Base-by-base conservation (phyloP, 2,329 filamentous ascomycete species). In the Fusarium sp. region DNA sequence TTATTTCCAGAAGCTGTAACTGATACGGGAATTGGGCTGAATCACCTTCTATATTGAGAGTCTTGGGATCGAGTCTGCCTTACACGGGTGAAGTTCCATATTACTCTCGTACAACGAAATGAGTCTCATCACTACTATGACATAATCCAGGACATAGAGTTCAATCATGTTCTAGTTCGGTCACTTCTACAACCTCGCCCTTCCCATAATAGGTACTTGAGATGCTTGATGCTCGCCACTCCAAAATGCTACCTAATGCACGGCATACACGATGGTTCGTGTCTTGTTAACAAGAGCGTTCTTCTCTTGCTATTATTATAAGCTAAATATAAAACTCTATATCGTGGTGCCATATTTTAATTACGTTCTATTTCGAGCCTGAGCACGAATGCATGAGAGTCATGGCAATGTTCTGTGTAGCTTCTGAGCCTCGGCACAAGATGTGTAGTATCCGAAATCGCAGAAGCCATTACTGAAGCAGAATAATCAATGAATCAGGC, bases 1-100 rank as follows among this genome's bases (percentile, higher is more conserved):
- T 40, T 55, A 45, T 65, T 65, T 34, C 56, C 56, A 50, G 47
- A 24, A 26, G 26, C 24, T 7, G 32, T 39, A 20, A 14, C 46
- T 46, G 44, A 44, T 42, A 32, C 23, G 40, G 51, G 36, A 36
- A 32, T 23, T 46, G n/a, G 12, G 36, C 45, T 54, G 17, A 45
- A 24, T 32, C 42, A 40, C 40, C 50, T 56, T 62, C 59, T 56
- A 19, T 17, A 34, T 44, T 28, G 20, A 60, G 55, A 34, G 20
- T 4, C 21, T 38, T 54, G 48, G 42, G 24, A 21, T 44, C 24
- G 9, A 36, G 23, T 46, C 42, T 34, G 50, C 38, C 23, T 19
- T 19, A 30, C 15, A 26, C 10, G 19, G 30, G 19, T 11, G 23
- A 28, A 11, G 26, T 43, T n/a, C 17, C 15, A 26, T 42, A 36